Evolutionary conservation across 2,329 filamentous ascomycete genomes (phyloP).

Genomic region (Acrocalymma vagum): DNA sequence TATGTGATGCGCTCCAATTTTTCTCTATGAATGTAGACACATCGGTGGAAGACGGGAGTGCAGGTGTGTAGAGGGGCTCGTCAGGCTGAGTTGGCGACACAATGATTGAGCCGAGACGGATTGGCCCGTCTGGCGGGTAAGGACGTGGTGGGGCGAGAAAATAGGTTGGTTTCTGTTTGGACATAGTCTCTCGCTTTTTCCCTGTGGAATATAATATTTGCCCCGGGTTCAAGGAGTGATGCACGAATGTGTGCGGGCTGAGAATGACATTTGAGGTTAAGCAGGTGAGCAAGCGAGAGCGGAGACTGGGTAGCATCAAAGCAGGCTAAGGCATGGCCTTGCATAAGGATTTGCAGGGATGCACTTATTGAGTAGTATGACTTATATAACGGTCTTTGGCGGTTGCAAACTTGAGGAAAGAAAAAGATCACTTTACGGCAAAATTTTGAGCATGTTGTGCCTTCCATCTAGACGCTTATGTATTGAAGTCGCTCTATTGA

Average conservation of each 20-base stretch:
- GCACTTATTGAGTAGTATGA: too few species aligned
- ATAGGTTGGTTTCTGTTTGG: slow-evolving; percentile 9
- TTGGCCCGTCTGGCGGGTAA: slow-evolving; percentile 3
- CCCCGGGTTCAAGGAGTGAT: neutral
- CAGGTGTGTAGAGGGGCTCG: slow-evolving; percentile 11
- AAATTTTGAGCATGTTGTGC: too few species aligned
- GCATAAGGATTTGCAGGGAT: too few species aligned
- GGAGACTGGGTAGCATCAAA: too few species aligned
- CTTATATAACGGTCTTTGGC: too few species aligned
- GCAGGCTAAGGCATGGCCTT: too few species aligned
- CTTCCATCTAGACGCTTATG: too few species aligned
- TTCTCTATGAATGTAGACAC: neutral
- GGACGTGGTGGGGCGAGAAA: slow-evolving; percentile 10
- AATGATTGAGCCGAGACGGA: slow-evolving; percentile 17
- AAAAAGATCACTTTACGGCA: too few species aligned
- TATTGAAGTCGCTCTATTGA: too few species aligned
- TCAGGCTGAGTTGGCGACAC: slow-evolving; percentile 9
- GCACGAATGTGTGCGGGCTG: neutral
- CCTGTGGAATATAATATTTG: neutral
- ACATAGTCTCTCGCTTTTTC: neutral
- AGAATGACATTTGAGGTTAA: neutral
- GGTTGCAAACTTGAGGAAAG: too few species aligned
- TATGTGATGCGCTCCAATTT: slow-evolving; percentile 5
- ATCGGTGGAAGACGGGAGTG: neutral
- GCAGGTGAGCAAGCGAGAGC: too few species aligned